Evolutionary conservation across 225 moss, liverwort and hornwort species (phyloP).

Genomic region (Pleurozium schreberi): DNA sequence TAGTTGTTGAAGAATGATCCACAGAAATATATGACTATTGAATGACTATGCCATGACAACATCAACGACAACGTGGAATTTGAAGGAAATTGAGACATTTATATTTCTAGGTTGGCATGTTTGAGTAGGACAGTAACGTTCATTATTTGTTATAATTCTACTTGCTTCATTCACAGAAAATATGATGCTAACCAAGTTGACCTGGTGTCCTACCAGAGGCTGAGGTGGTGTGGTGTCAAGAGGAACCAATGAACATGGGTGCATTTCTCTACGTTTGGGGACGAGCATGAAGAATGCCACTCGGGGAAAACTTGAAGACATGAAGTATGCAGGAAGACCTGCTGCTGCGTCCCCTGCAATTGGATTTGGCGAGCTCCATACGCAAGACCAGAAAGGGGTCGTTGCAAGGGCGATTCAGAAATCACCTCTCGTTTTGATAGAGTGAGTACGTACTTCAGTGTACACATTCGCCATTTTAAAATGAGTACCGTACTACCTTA

Average conservation of each 20-base stretch:
- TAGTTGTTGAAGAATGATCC: too few relatives aligned
- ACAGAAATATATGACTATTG: too few relatives aligned
- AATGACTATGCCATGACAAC: too few relatives aligned
- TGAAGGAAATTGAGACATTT: too few relatives aligned
- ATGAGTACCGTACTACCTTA: neutral
- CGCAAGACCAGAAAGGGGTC: constrained; percentile 58
- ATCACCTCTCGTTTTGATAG: constrained; percentile 11
- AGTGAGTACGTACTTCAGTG: neutral
- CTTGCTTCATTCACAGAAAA: neutral
- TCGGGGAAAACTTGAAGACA: constrained; percentile 51
- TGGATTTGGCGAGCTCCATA: constrained; percentile 65
- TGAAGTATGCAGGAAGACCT: constrained; percentile 69
- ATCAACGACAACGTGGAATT: too few relatives aligned
- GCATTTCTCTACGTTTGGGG: constrained; percentile 46
- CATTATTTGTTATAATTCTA: neutral
- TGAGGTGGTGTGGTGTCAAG: constrained; percentile 87
- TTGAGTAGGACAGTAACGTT: too few relatives aligned
- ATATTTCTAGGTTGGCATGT: too few relatives aligned
- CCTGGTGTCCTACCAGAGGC: constrained; percentile 37
- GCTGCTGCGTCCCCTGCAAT: constrained; percentile 76
- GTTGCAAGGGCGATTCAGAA: constrained; percentile 45
- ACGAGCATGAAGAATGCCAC: constrained; percentile 25
- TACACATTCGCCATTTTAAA: neutral
- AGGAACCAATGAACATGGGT: constrained; percentile 94
- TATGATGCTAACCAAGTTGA: neutral